phyloP scores from a whole-genome alignment of 306 rosid species.

The Myrica gale region DNA sequence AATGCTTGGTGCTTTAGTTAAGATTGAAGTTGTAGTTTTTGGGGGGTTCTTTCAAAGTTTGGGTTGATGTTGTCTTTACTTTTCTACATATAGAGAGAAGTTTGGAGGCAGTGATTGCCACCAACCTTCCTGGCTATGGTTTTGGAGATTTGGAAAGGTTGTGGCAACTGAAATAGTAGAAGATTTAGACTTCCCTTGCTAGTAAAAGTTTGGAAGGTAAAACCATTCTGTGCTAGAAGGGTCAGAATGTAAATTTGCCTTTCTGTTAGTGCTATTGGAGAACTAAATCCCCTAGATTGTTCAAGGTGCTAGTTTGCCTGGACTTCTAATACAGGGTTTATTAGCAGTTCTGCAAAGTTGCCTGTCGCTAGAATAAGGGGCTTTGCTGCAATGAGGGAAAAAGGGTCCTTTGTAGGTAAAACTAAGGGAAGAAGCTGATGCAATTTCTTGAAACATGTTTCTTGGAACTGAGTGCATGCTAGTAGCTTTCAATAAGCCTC shows the following conservation, averaged over 20 bases:
- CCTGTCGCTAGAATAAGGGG: not conserved
- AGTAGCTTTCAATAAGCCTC: not conserved
- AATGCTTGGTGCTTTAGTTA: not conserved
- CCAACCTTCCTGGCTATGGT: not conserved
- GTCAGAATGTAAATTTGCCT: not conserved
- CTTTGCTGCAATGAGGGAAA: not conserved
- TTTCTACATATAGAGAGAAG: not conserved
- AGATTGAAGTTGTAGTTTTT: not conserved
- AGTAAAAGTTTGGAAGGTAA: not conserved
- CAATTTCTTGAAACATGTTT: not conserved
- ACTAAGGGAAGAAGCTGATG: not conserved
- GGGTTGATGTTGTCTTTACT: not conserved
- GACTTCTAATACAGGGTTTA: not conserved
- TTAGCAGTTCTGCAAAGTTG: not conserved
- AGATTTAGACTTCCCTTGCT: not conserved
- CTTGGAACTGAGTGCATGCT: not conserved
- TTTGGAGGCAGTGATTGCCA: not conserved
- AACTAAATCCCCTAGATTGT: not conserved
- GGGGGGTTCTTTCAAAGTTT: not conserved
- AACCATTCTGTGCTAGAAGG: not conserved
- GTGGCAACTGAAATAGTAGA: no score
- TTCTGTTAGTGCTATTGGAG: not conserved
- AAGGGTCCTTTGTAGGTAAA: not conserved
- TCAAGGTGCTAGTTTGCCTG: not conserved
- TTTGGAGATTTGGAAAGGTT: no score